Evolutionary conservation across 163 green algal genomes (phyloP).

Genomic region (Volvox carteri): DNA sequence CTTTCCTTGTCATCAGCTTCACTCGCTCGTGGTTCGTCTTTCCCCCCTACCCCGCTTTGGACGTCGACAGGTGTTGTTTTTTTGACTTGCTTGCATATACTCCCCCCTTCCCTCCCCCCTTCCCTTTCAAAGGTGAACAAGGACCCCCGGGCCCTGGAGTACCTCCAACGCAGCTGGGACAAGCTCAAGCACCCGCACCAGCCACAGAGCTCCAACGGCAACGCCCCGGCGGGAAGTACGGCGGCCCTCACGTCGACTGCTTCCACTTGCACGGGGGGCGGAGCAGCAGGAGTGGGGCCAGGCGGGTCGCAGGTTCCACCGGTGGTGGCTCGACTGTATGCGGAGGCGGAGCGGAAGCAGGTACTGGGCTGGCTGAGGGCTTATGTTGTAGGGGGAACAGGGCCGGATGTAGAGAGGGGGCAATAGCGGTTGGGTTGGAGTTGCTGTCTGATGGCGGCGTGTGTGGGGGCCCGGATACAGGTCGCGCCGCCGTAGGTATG

Average conservation of each 20-base stretch:
- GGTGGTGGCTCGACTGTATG: slow-evolving; percentile 72
- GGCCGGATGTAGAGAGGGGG: too few species aligned
- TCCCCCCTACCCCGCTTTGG: too few species aligned
- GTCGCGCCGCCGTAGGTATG: too few species aligned
- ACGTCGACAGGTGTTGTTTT: too few species aligned
- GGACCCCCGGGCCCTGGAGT: slow-evolving; percentile 47
- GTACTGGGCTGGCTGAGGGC: too few species aligned
- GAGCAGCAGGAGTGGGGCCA: background rate
- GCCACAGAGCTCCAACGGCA: background rate
- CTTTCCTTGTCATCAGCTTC: too few species aligned
- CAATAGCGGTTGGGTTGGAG: too few species aligned
- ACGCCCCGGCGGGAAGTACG: background rate
- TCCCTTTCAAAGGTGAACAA: slow-evolving; percentile 67
- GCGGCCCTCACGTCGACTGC: background rate
- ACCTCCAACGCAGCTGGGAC: slow-evolving; percentile 59
- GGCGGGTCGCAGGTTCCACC: background rate
- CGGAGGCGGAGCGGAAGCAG: slow-evolving; percentile 37
- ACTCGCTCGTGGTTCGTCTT: too few species aligned
- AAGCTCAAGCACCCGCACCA: background rate
- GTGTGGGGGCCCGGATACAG: too few species aligned
- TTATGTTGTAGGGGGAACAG: too few species aligned
- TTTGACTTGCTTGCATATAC: too few species aligned
- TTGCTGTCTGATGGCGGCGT: too few species aligned
- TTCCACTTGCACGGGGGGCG: slow-evolving; percentile 6
- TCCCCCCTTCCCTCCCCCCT: background rate